Percentiles rank a stretch among this genome's conserved stretches.
These are phyloP conservation scores for Babesia caballi DNA, from an alignment of 169 alveolate species.

Conservation along the genomic window DNA sequence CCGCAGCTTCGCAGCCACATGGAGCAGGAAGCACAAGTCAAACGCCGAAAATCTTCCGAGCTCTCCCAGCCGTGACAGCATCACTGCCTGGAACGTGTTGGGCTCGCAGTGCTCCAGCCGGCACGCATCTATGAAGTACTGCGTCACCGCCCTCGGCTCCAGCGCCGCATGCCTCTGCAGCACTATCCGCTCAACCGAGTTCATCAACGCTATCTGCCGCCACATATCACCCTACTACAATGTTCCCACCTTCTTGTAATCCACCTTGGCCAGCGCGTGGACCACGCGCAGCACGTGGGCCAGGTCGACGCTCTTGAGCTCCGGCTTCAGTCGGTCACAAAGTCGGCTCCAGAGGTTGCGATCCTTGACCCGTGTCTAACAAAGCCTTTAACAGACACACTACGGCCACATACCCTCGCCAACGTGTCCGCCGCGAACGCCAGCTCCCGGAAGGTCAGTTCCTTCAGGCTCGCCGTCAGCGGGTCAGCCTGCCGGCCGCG, in stretches of 20 bases:
- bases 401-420: constrained; percentile 33
- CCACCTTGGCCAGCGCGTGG: constrained; percentile 60
- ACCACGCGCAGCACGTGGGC: constrained; percentile 20
- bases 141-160: constrained; percentile 52
- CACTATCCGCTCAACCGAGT: constrained; percentile 46
- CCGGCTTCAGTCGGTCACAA: constrained; percentile 48
- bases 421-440: constrained; percentile 51
- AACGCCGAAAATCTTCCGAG: constrained; percentile 38
- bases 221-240: not conserved
- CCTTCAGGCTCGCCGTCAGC: constrained; percentile 27
- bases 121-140: constrained; percentile 46
- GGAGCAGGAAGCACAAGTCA: constrained; percentile 65
- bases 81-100: constrained; percentile 51
- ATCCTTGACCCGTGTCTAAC: constrained; percentile 45
- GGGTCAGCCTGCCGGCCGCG: not conserved
- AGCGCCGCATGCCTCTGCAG: constrained; percentile 14
- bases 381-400: not conserved
- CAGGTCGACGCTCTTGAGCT: constrained; percentile 16
- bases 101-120: constrained; percentile 42
- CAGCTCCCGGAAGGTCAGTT: constrained; percentile 40
- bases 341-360: constrained; percentile 49
- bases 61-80: constrained; percentile 1
- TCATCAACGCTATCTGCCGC: constrained; percentile 38
- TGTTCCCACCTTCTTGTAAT: constrained; percentile 49
- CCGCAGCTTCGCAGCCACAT: constrained; percentile 48